Evolutionary conservation across 768 basidiomycete species (phyloP), one percentile per base, ranked within the genome.

Genomic region (Tremella mesenterica): DNA sequence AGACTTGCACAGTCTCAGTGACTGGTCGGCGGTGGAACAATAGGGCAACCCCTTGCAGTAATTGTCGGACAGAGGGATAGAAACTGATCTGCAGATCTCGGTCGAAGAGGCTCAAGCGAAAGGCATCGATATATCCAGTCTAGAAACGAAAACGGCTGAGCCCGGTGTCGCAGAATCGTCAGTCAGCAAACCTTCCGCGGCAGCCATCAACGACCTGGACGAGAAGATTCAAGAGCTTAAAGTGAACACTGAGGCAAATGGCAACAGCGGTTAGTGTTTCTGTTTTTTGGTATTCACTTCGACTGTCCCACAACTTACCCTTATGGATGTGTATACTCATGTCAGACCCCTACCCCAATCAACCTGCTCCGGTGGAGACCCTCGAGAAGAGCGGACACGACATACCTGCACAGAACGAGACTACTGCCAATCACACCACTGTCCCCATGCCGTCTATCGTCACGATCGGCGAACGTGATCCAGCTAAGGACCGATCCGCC

Each of bases 351-450:
- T 46, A 29, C 34, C 5, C 48, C 48, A 56, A 56, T 30, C 21
- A 33, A 13, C 54, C 54, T 18, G 48, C 27, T 21, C 48, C 54
- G 16, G 34, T 50, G 16, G 45, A 53, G 8, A 30, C 50, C 18
- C 33, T 51, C 26, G 54, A 59, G 10, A 34, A 59, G 3, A 39
- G 53, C 14, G 36, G 56, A 26, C 60, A 65, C 55, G 68, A 70
- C 43, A 52, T 73, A 29, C 69, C 66, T 8, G 67, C 67, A 29
- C 71, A 73, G 54, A 45, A 61, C 57, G 71, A 69, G 54, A 67
- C 65, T 29, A 55, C 48, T 18, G 57, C 57, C 27, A 66, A 71
- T 53, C 71, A 73, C 64, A 56, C 63, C 44, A 27, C 36, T 38
- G 58, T 73, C 8, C 71, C 71, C 10, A 57, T 57, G 47, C 71